Evolutionary conservation across 495 filamentous ascomycete species (phyloP), one percentile per base, ranked within the genome.

Genomic region (Aspergillus nanangensis): DNA sequence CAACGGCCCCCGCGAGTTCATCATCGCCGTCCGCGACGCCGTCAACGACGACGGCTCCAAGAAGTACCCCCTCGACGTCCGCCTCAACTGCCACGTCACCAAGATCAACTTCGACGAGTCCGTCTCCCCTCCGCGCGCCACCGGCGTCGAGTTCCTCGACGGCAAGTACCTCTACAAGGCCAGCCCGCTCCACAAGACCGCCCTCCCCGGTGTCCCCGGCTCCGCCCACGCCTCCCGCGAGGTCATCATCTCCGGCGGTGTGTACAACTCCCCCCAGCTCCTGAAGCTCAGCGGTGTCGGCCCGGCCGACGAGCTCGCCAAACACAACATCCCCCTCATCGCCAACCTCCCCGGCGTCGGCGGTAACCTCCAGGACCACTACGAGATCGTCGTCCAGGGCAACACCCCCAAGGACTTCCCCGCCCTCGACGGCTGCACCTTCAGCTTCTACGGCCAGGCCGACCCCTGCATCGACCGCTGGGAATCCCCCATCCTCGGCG

Each of bases 241-340:
- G 52, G 76, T 86, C 45, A 77, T 86, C 47, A 51, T 85, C 29
- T 61, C 81, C 10, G 81, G 71, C 8, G 83, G 84, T 20, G 57
- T 72, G 4, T 79, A 79, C 60, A 78, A 83, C 68, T 72, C 79
- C 0, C 81, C 82, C 0, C 77, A 81, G 50, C 53, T 87, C 1
- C 76, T 88, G 18, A 79, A 84, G 54, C 71, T 83, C 3, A 79
- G 71, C 1, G 84, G 86, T 7, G 63, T 88, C 38, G 83, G 84
- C 2, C 73, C 79, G 0, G 44, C 47, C 2, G 52, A 52, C 0
- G 70, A 82, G 25, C 70, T 88, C 0, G 13, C 57, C 3, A 51
- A 49, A 8, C 66, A 73, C 41, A 55, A 60, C 17, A 83, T 86
- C 44, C 55, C 67, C 4, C 64, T 82, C 0, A 44, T 83, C 0